phyloP scores from a whole-genome alignment of 1,284 basidiomycete genomes.

The Ustanciosporium gigantosporum region DNA sequence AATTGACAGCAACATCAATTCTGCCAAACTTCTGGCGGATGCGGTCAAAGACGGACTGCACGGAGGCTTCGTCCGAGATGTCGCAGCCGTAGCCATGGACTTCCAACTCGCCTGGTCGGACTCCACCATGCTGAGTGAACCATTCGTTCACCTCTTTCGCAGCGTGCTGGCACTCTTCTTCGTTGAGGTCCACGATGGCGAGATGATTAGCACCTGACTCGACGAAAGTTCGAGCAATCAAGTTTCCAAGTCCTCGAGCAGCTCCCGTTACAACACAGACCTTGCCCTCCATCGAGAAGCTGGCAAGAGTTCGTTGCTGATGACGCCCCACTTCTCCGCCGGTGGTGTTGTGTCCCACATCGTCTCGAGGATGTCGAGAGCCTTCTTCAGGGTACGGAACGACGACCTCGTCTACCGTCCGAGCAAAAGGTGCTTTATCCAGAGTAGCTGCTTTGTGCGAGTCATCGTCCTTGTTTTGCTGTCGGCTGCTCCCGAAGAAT shows the following conservation, averaged over 20 bases:
- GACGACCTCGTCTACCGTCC: constrained; percentile 26
- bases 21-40: constrained; percentile 71
- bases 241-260: constrained; percentile 70
- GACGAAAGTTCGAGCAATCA: constrained; percentile 72
- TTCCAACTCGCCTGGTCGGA: constrained; percentile 69
- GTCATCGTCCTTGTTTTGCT: no score
- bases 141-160: constrained; percentile 73
- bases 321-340: constrained; percentile 45
- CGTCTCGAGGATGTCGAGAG: constrained; percentile 35
- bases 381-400: constrained; percentile 29
- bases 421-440: constrained; percentile 15
- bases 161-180: constrained; percentile 72
- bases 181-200: constrained; percentile 81
- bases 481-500: no score
- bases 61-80: constrained; percentile 73
- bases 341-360: constrained; percentile 50
- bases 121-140: constrained; percentile 68
- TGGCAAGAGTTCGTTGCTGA: constrained; percentile 47
- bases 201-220: constrained; percentile 83
- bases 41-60: constrained; percentile 27
- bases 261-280: constrained; percentile 93
- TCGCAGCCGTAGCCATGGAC: constrained; percentile 83
- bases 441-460: no score
- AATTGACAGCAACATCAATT: constrained; percentile 67
- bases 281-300: constrained; percentile 64